Conservation (phyloP, 345 rosid genomes). For the Populus nigra region DNA sequence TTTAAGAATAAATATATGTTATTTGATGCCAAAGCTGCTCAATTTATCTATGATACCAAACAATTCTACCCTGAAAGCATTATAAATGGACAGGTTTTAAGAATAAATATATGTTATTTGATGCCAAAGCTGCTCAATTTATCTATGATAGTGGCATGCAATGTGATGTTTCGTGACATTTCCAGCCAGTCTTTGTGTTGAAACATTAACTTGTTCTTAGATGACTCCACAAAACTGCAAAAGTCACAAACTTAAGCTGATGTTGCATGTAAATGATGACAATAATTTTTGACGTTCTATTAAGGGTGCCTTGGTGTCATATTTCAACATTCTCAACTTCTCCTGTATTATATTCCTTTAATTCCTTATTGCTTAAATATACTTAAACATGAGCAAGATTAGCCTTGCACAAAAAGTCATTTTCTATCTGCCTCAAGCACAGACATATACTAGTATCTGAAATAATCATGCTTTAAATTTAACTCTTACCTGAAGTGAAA, state of each 20-base stretch:
- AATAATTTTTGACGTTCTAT: not conserved
- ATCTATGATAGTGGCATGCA: not conserved
- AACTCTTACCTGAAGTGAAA: conserved; percentile 77
- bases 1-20: no score
- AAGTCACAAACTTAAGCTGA: not conserved
- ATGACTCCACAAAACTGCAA: not conserved
- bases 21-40: not conserved
- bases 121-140: not conserved
- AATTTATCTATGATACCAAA: not conserved
- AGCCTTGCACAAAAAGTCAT: not conserved
- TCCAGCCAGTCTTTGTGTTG: not conserved
- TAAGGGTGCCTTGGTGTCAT: not conserved
- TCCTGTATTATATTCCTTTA: not conserved
- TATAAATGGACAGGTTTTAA: not conserved
- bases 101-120: no score
- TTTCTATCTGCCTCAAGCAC: not conserved
- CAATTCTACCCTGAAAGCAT: not conserved
- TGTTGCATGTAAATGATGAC: not conserved
- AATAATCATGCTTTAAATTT: conserved; percentile 19
- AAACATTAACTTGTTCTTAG: not conserved
- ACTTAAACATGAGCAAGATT: not conserved
- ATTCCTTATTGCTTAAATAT: not conserved
- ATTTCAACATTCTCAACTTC: not conserved
- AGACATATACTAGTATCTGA: not conserved
- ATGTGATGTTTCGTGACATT: conserved; percentile 1